Conservation (phyloP, 495 filamentous ascomycete species). For the Penicillium verhagenii region DNA sequence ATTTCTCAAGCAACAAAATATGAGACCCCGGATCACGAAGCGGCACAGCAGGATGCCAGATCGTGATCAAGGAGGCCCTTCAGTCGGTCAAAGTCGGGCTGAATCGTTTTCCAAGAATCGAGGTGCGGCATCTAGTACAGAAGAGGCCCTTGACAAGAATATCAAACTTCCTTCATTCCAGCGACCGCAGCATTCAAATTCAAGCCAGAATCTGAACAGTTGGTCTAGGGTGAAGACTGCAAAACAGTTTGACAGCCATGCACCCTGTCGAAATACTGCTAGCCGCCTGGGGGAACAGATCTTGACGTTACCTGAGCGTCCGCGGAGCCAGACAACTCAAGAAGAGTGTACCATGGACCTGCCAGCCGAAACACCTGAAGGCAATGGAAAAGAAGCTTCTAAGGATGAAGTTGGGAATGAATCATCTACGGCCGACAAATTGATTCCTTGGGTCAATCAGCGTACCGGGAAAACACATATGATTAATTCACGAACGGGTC, state of each 20-base stretch:
- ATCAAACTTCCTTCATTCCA: conserved; percentile 39
- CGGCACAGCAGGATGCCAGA: conserved; percentile 11
- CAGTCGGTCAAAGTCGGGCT: background rate
- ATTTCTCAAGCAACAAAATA: conserved; percentile 67
- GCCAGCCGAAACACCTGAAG: background rate
- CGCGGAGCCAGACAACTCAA: background rate
- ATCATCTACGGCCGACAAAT: conserved; percentile 23
- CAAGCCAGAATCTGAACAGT: conserved; percentile 43
- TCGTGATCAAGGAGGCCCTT: background rate
- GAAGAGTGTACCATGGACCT: background rate
- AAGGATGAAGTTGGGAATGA: background rate
- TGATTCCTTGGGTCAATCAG: conserved; percentile 68
- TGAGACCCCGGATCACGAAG: conserved; percentile 48
- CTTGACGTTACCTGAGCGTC: background rate
- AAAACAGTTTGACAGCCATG: conserved; percentile 17
- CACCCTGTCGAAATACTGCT: background rate
- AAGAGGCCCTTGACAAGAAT: conserved; percentile 25
- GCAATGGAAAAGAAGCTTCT: background rate
- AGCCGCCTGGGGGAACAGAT: background rate
- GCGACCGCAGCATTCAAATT: conserved; percentile 12
- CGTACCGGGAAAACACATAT: conserved; percentile 55
- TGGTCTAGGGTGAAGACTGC: conserved; percentile 73
- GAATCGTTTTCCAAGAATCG: background rate
- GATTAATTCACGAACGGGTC: conserved; percentile 63
- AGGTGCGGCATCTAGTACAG: conserved; percentile 10